Conservation (phyloP, 2,329 filamentous ascomycete genomes). For the Trichoderma aggressivum region DNA sequence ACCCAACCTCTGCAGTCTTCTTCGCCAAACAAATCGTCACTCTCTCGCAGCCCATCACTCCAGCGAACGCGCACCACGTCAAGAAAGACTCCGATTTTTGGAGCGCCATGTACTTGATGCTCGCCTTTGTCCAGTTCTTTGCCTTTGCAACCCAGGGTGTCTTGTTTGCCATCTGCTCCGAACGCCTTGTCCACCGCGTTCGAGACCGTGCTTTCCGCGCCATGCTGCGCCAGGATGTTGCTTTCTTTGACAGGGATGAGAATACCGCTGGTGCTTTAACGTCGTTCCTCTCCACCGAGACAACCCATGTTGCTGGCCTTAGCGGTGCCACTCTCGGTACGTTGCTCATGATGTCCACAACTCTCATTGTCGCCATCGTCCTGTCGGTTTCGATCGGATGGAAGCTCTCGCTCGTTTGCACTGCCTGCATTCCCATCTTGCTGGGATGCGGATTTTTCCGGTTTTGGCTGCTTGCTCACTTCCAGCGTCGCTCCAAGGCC, state of each 20-base stretch:
- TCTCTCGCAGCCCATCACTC: conserved; percentile 54
- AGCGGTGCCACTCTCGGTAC: conserved; percentile 87
- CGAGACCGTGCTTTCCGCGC: conserved; percentile 78
- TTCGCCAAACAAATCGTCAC: conserved; percentile 84
- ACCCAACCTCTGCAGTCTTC: conserved; percentile 68
- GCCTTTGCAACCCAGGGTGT: conserved; percentile 66
- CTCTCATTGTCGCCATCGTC: conserved; percentile 69
- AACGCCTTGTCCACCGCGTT: conserved; percentile 80
- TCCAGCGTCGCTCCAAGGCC: conserved; percentile 73
- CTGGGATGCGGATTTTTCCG: conserved; percentile 79
- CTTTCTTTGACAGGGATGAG: conserved; percentile 86
- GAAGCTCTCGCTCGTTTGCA: conserved; percentile 83
- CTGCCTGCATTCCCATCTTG: conserved; percentile 72
- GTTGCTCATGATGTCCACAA: conserved; percentile 75
- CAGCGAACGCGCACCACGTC: conserved; percentile 53
- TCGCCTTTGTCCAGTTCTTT: conserved; percentile 71
- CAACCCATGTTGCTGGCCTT: conserved; percentile 85
- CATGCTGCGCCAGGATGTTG: conserved; percentile 89
- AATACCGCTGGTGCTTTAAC: conserved; percentile 88
- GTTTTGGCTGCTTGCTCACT: conserved; percentile 79
- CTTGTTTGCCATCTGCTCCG: conserved; percentile 78
- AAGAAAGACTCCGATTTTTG: conserved; percentile 79
- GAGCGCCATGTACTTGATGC: conserved; percentile 84
- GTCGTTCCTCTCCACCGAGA: conserved; percentile 83
- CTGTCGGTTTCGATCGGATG: conserved; percentile 75